Evolutionary conservation across 441 rosid species (phyloP), one percentile per base, ranked within the genome.

Genomic region (Jatropha multifida): DNA sequence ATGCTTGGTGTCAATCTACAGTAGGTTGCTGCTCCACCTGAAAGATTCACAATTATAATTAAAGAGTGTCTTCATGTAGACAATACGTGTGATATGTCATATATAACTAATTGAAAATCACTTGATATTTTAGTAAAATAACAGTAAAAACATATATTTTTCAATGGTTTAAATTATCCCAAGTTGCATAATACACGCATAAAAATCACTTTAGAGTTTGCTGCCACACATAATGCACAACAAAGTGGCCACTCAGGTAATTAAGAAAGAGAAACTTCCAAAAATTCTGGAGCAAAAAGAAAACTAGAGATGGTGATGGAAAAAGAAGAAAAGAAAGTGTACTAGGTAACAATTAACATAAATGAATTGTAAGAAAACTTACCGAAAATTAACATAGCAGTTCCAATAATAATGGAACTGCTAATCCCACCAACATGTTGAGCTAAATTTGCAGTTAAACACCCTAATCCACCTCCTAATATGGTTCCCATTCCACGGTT

Each of bases 401-500:
- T 56, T 78, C 89, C 92, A 54, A 90, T 79, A 75, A 85, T 54
- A 59, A 92, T 70, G 72, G 86, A 77, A 48, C 82, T 80, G 60
- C 92, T 84, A 56, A 81, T 48, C 38, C 92, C 86, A 41, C 89
- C 90, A 64, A 88, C 59, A 46, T 74, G 64, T 71, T 80, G 85
- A 65, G 89, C 94, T 23, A 86, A 73, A 61, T 79, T 78, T 58
- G 93, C 94, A 2, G 83, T 86, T 15, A 89, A 72, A 78, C 86
- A 88, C 20, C 97, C 98, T 76, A 94, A 74, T 8, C 85, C 92
- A 52, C 93, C 95, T 40, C 97, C 98, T 37, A 90, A 5, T 75
- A 91, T 51, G 7, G 97, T 92, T 81, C 97, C 98, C 40, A 90
- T 66, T 68, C 92, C 94, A 13, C 97, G 90, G 37, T 91, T 91